Base-by-base conservation (phyloP, 176 grass and related monocot genomes). In the Neostapfia colusana region DNA sequence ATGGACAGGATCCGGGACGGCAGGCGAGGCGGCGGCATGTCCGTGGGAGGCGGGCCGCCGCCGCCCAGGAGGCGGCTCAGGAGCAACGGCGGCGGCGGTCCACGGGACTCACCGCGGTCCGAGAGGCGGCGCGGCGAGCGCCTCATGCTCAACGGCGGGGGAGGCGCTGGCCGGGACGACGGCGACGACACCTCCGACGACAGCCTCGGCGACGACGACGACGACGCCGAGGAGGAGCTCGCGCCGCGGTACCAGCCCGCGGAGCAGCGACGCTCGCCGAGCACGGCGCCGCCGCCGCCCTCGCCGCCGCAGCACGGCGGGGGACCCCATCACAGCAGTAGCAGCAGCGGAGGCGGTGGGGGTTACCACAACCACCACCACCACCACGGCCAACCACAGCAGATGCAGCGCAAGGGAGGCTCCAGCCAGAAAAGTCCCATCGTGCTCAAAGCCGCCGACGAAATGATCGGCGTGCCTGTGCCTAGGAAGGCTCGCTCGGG, bases 381-480 rank as follows among this genome's bases (percentile, higher is more conserved):
- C 69, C 79, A 88, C 35, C 50, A 73, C 40, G 63, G 81, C 42
- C 89, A 88, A 60, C 84, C 71, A 38, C 83, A 79, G 58, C 89
- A 83, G 75, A 88, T 81, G 77, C 84, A 88, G 63, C 85, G 89
- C 42, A 99, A 89, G 83, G 87, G 74, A 9, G 81, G 69, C 34
- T 36, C 91, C 20, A 76, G 77, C 85, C 55, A 89, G 4, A 86
- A 90, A 85, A 75, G 73, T 43, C 76, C 93, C 55, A 10, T 55
- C 41, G 70, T 69, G 8, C 75, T 77, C 85, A 93, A 93, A 77
- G 78, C 87, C 4, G 96, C 92, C 26, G 96, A 99, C 76, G 96
- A 99, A 80, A 99, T 99, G 96, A 99, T 99, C 65, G 96, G 96
- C 15, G 89, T 99, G 42, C 70, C 89, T 2, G 96, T 99, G 13